Percentiles rank a stretch among this genome's conserved stretches.
These are phyloP conservation scores for Bocquillonia castaneifolia DNA, from an alignment of 441 rosid genomes.

Conservation along the genomic window DNA sequence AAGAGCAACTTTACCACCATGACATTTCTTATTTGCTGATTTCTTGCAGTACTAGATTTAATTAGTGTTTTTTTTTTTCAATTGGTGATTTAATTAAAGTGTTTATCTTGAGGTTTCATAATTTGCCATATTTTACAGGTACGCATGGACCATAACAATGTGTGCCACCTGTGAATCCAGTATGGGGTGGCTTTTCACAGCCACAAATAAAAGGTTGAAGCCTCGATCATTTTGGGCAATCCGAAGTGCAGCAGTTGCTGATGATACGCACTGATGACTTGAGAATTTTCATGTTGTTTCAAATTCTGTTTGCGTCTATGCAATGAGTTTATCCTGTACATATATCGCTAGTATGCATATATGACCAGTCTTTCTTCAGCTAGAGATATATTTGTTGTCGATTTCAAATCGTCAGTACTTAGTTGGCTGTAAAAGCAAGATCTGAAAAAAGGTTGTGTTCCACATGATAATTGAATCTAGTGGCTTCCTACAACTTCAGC, in stretches of 20 bases:
- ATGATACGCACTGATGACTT: slow-evolving; percentile 29
- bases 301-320: neutral
- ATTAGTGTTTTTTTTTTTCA: neutral
- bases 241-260: slow-evolving; percentile 68
- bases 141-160: slow-evolving; percentile 71
- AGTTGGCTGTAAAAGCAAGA: neutral
- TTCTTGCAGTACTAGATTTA: neutral
- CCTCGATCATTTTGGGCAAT: slow-evolving; percentile 89
- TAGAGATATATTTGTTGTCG: too few relatives aligned
- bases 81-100: neutral
- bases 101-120: neutral
- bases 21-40: too few relatives aligned
- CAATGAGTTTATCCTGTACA: slow-evolving; percentile 20
- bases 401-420: neutral
- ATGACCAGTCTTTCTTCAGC: neutral
- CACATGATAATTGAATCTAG: neutral
- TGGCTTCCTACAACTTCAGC: neutral
- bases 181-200: slow-evolving; percentile 88
- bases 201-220: slow-evolving; percentile 57
- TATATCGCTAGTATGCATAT: neutral
- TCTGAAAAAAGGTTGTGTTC: neutral
- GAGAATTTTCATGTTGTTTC: neutral
- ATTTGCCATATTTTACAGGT: slow-evolving; percentile 40
- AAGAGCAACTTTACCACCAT: neutral
- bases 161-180: slow-evolving; percentile 59